Evolutionary conservation across 306 rosid genomes (phyloP), one percentile per base, ranked within the genome.

Genomic region (Pueraria montana): DNA sequence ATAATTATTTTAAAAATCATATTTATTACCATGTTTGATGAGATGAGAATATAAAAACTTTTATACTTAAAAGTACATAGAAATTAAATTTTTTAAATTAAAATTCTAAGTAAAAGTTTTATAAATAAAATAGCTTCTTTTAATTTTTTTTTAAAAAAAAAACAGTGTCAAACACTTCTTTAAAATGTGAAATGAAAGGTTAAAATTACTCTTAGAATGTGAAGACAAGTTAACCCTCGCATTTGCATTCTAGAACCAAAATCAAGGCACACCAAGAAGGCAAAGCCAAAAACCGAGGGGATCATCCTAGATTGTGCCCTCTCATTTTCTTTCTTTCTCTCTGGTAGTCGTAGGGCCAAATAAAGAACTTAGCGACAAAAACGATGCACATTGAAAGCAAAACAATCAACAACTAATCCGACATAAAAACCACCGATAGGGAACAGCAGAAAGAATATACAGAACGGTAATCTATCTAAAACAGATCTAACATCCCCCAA

Each of bases 281-380:
- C 50, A 26, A 55, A 53, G 11, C 61, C 50, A 14, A 13, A 16
- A 11, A 56, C 11, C 17, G 3, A n/a, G 11, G 70, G 30, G 11
- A 43, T 69, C 5, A 42, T 27, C 52, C 20, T 80, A 77, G 49
- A 64, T 64, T 67, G 26, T 65, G 58, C 16, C 30, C 23, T 43
- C 7, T 53, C 45, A 10, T n/a, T 40, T 26, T 14, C 1, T 40
- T 46, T 26, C 13, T 40, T 45, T n/a, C 13, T n/a, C 40, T 34
- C 46, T 8, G 3, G n/a, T 42, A 38, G 49, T 43, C 49, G 14
- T 11, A 13, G 63, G 58, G 12, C 6, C 76, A 71, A 24, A 13
- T 8, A 27, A 30, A 71, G 18, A 59, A 45, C 42, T 8, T 38
- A 55, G 79, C 79, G 48, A 55, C 59, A 76, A n/a, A 42, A 59